These are phyloP conservation scores for Lojkania enalia DNA, from an alignment of 2,329 filamentous ascomycete genomes.

Conservation along the genomic window DNA sequence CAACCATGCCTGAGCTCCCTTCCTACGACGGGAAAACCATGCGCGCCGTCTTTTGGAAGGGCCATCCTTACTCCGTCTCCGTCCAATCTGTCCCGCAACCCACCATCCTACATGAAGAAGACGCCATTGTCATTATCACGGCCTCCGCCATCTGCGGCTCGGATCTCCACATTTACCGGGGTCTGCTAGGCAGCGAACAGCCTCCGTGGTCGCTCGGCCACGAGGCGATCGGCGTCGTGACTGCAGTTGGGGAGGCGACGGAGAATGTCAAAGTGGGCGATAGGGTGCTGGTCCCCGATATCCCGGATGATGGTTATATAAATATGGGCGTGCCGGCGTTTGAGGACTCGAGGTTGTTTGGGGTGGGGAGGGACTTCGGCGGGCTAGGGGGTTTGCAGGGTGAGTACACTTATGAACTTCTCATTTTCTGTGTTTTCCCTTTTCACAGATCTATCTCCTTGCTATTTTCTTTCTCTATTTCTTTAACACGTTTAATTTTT, in stretches of 20 bases:
- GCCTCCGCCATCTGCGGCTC: constrained; percentile 45
- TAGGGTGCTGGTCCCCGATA: constrained; percentile 31
- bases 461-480: no score
- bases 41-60: constrained; percentile 34
- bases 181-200: constrained; percentile 80
- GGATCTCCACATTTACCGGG: constrained; percentile 22
- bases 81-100: constrained; percentile 43
- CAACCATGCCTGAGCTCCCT: no score
- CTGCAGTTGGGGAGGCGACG: constrained; percentile 78
- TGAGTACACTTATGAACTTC: constrained; percentile 4
- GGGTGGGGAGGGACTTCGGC: constrained; percentile 13
- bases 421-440: not conserved
- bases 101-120: constrained; percentile 34
- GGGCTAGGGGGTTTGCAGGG: constrained; percentile 13
- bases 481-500: no score
- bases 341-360: not conserved
- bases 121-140: constrained; percentile 46
- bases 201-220: constrained; percentile 80
- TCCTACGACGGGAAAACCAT: no score
- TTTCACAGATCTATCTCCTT: no score
- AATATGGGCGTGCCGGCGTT: not conserved
- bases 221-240: constrained; percentile 78
- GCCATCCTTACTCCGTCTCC: constrained; percentile 28
- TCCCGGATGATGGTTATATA: constrained; percentile 8
- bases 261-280: constrained; percentile 76